A percentile compares a stretch with the other conserved stretches of the same genome.
phyloP scores from a whole-genome alignment of 192 early-diverging fungal species.

The Linnemannia schmuckeri region DNA sequence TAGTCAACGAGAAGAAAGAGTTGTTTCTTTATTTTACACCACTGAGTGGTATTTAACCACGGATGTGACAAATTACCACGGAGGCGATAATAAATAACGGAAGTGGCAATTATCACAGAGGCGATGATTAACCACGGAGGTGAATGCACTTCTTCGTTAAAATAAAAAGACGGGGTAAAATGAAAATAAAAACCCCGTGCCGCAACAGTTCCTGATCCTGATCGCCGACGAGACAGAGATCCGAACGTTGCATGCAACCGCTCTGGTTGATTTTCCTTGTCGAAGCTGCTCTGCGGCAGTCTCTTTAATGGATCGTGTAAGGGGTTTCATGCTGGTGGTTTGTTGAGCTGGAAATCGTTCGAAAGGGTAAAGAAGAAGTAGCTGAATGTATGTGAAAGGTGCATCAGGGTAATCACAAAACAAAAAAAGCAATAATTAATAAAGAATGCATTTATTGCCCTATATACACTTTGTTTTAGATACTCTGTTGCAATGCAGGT shows the following conservation, averaged over 20 bases:
- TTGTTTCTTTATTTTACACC: too few relatives aligned
- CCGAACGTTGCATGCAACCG: neutral
- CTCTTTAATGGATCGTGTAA: too few relatives aligned
- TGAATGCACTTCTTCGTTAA: too few relatives aligned
- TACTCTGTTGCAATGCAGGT: slow-evolving; percentile 27
- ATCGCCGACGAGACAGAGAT: slow-evolving; percentile 8
- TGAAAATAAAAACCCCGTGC: too few relatives aligned
- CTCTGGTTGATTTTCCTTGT: slow-evolving; percentile 9
- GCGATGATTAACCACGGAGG: too few relatives aligned
- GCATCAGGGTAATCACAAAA: neutral
- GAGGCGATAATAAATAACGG: too few relatives aligned
- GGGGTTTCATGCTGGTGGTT: too few relatives aligned
- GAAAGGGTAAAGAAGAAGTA: neutral
- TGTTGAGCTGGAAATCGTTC: neutral
- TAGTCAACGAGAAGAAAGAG: too few relatives aligned
- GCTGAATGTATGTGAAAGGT: neutral
- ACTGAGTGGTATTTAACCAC: too few relatives aligned
- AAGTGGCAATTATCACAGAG: too few relatives aligned
- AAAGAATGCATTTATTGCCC: neutral
- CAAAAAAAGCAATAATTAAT: neutral
- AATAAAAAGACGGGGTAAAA: too few relatives aligned
- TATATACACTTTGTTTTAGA: neutral
- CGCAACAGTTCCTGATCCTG: slow-evolving; percentile 18
- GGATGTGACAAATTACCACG: too few relatives aligned
- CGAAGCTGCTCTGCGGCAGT: neutral